Conservation (phyloP, 2,329 filamentous ascomycete genomes). For the Neofusicoccum laricinum region DNA sequence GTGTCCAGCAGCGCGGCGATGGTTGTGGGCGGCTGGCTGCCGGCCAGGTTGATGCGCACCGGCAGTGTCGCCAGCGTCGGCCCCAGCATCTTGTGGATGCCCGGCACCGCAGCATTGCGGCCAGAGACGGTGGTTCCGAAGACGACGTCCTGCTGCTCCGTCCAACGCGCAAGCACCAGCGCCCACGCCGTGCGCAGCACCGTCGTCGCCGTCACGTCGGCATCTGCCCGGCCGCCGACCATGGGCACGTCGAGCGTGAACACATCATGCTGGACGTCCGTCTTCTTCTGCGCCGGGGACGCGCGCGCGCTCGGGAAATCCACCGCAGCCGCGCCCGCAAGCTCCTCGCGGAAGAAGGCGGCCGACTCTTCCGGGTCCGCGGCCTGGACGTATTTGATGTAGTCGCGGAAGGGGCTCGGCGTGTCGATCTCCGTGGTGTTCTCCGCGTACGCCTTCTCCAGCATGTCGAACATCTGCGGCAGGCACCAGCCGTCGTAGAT, state of each 20-base stretch:
- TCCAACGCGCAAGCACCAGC: constrained; percentile 20
- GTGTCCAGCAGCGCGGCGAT: constrained; percentile 13
- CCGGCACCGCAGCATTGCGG: constrained; percentile 23
- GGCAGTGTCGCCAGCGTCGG: constrained; percentile 15
- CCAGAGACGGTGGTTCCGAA: constrained; percentile 26
- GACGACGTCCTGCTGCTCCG: constrained; percentile 22
- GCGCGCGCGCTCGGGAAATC: neutral
- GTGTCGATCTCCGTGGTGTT: too few species aligned
- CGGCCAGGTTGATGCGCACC: constrained; percentile 22
- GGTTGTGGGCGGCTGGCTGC: neutral
- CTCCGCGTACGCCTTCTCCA: neutral
- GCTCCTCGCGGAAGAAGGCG: neutral
- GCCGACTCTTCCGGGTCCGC: neutral
- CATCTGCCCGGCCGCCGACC: neutral
- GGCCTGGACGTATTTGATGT: neutral
- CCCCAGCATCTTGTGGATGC: neutral
- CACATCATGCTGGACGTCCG: neutral
- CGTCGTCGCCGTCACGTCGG: constrained; percentile 22
- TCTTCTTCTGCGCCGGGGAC: neutral
- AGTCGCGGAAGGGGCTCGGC: too few species aligned
- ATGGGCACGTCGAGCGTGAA: neutral
- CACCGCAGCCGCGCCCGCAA: neutral
- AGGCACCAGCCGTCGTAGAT: too few species aligned
- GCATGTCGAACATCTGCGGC: neutral
- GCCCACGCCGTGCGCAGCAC: constrained; percentile 26